These are phyloP conservation scores for Kodamaea fungicola DNA, from an alignment of 1,139 yeast genomes.

Conservation along the genomic window DNA sequence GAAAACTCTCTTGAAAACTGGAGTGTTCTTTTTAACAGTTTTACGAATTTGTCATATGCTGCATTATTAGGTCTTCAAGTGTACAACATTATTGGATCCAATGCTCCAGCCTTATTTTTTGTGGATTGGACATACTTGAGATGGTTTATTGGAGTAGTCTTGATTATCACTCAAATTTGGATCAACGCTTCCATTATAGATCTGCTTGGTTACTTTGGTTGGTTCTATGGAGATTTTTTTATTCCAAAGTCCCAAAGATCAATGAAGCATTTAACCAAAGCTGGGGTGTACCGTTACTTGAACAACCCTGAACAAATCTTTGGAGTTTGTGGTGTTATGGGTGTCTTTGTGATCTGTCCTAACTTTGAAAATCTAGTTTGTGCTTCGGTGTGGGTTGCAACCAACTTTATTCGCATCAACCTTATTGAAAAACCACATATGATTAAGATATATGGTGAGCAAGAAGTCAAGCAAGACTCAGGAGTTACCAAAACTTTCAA, in stretches of 20 bases:
- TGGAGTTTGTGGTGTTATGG: conserved; percentile 85
- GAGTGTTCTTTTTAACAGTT: conserved; percentile 66
- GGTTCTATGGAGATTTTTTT: conserved; percentile 90
- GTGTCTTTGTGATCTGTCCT: conserved; percentile 62
- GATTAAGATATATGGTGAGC: conserved; percentile 73
- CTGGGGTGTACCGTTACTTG: conserved; percentile 80
- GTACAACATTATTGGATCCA: conserved; percentile 23
- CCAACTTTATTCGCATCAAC: conserved; percentile 64
- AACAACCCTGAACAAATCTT: conserved; percentile 83
- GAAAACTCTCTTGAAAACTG: conserved; percentile 73
- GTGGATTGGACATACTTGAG: conserved; percentile 54
- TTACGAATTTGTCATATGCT: conserved; percentile 44
- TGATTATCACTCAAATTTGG: conserved; percentile 66
- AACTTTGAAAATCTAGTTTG: conserved; percentile 52
- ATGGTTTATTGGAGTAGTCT: conserved; percentile 51
- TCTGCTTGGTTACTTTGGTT: conserved; percentile 80
- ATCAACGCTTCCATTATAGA: conserved; percentile 68
- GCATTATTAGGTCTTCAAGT: conserved; percentile 43
- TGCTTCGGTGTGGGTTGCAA: conserved; percentile 66
- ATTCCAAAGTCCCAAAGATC: conserved; percentile 49
- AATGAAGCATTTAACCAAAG: conserved; percentile 54
- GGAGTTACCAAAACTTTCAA: conserved; percentile 68
- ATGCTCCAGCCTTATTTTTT: conserved; percentile 15
- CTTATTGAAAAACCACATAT: conserved; percentile 80
- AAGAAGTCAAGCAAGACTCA: conserved; percentile 53